phyloP scores from a whole-genome alignment of 306 rosid species.

The Rosa multiflora region DNA sequence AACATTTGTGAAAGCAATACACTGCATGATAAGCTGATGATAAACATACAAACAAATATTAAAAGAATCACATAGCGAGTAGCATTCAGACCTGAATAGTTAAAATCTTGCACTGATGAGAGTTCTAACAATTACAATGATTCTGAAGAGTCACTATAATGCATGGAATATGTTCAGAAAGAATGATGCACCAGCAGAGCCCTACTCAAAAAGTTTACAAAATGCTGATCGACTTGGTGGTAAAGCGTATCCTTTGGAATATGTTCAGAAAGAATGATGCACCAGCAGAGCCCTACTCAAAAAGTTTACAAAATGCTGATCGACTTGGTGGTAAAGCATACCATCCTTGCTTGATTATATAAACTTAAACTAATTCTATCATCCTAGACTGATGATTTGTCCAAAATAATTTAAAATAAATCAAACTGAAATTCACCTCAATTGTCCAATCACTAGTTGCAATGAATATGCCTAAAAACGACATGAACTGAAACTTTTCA shows the following conservation, averaged over 20 bases:
- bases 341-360: slow-evolving; percentile 1
- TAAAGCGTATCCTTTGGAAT: background rate
- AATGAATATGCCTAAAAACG: background rate
- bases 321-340: background rate
- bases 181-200: background rate
- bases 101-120: background rate
- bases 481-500: background rate
- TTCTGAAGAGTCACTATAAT: background rate
- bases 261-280: background rate
- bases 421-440: background rate
- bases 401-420: background rate
- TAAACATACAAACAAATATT: background rate
- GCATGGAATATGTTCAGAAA: background rate
- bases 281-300: background rate
- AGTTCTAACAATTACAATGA: background rate
- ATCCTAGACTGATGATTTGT: background rate
- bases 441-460: background rate
- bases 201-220: background rate
- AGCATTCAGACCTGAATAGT: background rate
- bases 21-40: slow-evolving; percentile 16
- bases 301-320: background rate
- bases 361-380: background rate
- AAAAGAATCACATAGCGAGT: background rate
- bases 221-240: background rate
- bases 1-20: slow-evolving; percentile 12